Evolutionary conservation across 2,329 filamentous ascomycete genomes (phyloP).

Genomic region (Aspergillus sp.): DNA sequence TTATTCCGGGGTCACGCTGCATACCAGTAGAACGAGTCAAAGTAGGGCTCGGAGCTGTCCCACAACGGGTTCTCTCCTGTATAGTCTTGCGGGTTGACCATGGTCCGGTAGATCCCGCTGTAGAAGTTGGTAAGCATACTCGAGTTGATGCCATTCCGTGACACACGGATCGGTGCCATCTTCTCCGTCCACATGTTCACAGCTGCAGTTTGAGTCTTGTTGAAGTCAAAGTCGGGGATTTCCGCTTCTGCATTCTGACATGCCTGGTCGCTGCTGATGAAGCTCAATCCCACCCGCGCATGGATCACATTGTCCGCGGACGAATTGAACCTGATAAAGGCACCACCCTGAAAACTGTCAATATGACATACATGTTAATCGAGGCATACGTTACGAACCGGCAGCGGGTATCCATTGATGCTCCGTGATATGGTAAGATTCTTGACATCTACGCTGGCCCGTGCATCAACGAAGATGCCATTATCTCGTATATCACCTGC

Average conservation of each 20-base stretch:
- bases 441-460: conserved; percentile 57
- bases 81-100: conserved; percentile 72
- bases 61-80: conserved; percentile 71
- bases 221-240: conserved; percentile 66
- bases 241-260: conserved; percentile 68
- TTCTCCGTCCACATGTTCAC: conserved; percentile 62
- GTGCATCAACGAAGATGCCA: conserved; percentile 64
- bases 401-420: conserved; percentile 60
- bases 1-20: too few relatives aligned
- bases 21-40: conserved; percentile 72
- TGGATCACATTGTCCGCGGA: conserved; percentile 53
- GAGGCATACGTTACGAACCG: conserved; percentile 21
- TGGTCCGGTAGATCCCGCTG: conserved; percentile 67
- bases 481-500: conserved; percentile 55
- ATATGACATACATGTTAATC: not conserved
- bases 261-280: conserved; percentile 66
- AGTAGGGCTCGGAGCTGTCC: conserved; percentile 66
- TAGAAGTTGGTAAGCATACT: conserved; percentile 59
- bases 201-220: conserved; percentile 53
- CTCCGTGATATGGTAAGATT: conserved; percentile 56
- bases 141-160: conserved; percentile 31
- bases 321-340: conserved; percentile 64
- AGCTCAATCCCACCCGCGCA: conserved; percentile 68
- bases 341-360: conserved; percentile 53
- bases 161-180: conserved; percentile 40